Evolutionary conservation across 2,329 filamentous ascomycete genomes (phyloP), one percentile per base, ranked within the genome.

Genomic region (Davidsoniella virescens): DNA sequence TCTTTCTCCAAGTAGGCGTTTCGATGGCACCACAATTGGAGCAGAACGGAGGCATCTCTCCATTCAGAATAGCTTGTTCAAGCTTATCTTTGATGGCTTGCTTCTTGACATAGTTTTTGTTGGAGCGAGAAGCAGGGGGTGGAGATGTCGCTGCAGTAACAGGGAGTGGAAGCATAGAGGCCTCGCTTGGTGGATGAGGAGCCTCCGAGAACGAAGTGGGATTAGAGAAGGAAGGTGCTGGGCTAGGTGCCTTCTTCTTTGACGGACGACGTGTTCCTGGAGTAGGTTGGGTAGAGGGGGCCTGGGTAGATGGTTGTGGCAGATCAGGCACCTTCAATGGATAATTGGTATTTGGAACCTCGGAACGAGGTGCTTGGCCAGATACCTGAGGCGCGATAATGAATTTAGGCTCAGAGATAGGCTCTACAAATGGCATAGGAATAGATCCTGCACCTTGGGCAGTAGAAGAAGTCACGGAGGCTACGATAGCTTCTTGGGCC

Each of bases 1-100:
- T 86, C 60, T 90, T 92, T 54, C 92, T 80, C 92, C 92, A 98
- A 0, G 90, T 95, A 0, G 90, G 86, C 0, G 92, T 98, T 59
- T 96, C 85, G 52, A 98, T 94, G 5, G 87, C 84, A 5, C 92
- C 92, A 59, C 92, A 98, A 59, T 96, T 94, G 55, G 77, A 77
- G 63, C 92, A 98, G 60, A 82, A 96, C 1, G 83, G 82, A 0
- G 92, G 92, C 70, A 88, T 82, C 56, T 87, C 76, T 4, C 92
- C 92, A 50, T 78, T 78, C n/a, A 73, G 72, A 49, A 96, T 80
- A 0, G 78, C 78, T 38, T 69, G 67, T 55, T 80, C 72, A 1
- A 82, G 60, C 40, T 72, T 72, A 54, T 78, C 72, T 58, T 71
- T 73, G 56, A 78, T 78, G 2, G 73, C 67, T 42, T 72, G 67